phyloP scores from a whole-genome alignment of 257 asterid species.

The Catharanthus roseus region DNA sequence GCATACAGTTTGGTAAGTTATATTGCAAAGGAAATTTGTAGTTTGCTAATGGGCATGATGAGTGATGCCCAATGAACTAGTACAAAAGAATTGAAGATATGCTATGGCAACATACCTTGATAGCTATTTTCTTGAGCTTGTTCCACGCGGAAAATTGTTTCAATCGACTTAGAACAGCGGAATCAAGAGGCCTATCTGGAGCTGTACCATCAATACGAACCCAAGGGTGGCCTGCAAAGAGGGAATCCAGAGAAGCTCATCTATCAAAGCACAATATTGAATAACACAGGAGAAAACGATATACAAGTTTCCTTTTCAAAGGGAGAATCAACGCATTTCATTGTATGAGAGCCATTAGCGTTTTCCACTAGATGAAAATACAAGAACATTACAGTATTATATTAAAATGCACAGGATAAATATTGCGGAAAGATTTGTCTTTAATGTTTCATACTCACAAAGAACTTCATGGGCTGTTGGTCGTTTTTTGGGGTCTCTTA shows the following conservation, averaged over 20 bases:
- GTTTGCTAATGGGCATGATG: no score
- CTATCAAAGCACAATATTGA: neutral
- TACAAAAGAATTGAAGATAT: neutral
- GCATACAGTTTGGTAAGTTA: neutral
- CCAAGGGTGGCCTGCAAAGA: conserved; percentile 40
- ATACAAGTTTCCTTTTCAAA: neutral
- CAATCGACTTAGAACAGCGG: conserved; percentile 41
- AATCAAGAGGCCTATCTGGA: conserved; percentile 46
- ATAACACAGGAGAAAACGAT: neutral
- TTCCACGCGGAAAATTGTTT: conserved; percentile 47
- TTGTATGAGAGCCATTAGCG: neutral
- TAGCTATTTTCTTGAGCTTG: conserved; percentile 44
- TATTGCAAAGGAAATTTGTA: neutral
- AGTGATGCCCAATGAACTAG: neutral
- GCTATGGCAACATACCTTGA: conserved; percentile 27
- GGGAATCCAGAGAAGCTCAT: neutral
- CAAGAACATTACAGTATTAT: neutral
- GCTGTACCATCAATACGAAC: conserved; percentile 34
- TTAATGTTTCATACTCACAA: conserved; percentile 33
- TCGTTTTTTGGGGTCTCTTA: conserved; percentile 54
- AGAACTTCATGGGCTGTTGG: conserved; percentile 65
- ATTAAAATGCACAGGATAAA: neutral
- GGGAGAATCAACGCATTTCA: neutral
- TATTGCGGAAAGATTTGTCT: neutral
- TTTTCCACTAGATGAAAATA: neutral